Evolutionary conservation across 2,329 filamentous ascomycete genomes (phyloP), one percentile per base, ranked within the genome.

Genomic region (Thielaviopsis euricoi): DNA sequence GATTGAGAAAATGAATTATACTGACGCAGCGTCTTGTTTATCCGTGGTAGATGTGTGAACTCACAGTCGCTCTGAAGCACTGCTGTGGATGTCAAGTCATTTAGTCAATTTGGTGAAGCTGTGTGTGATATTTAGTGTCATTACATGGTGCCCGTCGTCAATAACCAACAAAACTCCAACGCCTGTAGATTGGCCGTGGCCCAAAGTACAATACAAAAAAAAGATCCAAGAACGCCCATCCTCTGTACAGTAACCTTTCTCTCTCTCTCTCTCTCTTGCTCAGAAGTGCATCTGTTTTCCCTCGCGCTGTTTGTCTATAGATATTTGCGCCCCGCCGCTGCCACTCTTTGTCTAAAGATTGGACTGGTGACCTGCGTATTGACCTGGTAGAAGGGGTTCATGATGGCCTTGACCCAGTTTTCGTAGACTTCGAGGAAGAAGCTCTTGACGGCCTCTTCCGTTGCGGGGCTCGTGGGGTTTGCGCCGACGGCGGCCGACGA

Each of bases 391-490:
- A 98, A 98, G 0, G 93, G 93, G 67, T 83, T 97, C 93, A 98
- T 97, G 59, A 90, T 83, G 13, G 90, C 87, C 77, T 98, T 98
- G 63, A 95, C 81, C 85, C 91, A 98, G 64, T 84, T 89, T 72
- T 98, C 93, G 72, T 96, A 97, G 13, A 96, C 87, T 68, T 98
- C 93, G 17, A 80, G 78, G 74, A 98, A 95, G 74, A 97, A 98
- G 71, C 88, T 88, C 68, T 89, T 83, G 65, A 97, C 87, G 4
- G 93, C 91, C 73, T 98, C 93, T 72, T 98, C 93, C 5, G 91
- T 95, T 68, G 91, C 88, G 6, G 89, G 85, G 60, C 85, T 87
- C 2, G 85, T 91, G 0, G 91, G 91, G 69, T 95, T 96, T 63
- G 85, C 83, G 58, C 82, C 85, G 59, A 89, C 85, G 48, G 82